A percentile compares a stretch with the other conserved stretches of the same genome.
phyloP scores from a whole-genome alignment of 192 early-diverging fungal genomes.

The Coemansia sp. region DNA sequence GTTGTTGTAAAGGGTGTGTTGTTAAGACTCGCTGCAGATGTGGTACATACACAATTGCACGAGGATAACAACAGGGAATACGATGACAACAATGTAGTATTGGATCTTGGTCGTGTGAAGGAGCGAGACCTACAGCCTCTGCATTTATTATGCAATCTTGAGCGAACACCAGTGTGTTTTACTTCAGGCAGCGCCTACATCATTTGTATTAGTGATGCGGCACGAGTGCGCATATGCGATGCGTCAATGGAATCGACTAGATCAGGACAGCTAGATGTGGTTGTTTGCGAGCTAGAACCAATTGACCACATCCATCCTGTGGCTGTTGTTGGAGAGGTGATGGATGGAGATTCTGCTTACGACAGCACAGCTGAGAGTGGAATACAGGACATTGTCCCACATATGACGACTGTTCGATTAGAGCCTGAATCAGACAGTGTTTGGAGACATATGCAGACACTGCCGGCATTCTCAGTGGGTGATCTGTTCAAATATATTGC shows the following conservation, averaged over 20 bases:
- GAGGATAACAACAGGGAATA: not conserved
- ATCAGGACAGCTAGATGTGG: not conserved
- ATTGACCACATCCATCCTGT: slow-evolving; percentile 30
- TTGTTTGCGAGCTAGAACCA: not conserved
- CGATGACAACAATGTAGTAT: not conserved
- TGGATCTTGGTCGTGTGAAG: slow-evolving; percentile 1
- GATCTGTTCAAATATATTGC: slow-evolving; percentile 2
- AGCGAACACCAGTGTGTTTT: slow-evolving; percentile 12
- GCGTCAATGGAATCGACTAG: not conserved
- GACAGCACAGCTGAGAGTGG: not conserved
- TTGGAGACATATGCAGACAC: not conserved
- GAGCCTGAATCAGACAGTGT: not conserved
- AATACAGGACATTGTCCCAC: not conserved
- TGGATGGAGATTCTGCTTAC: not conserved
- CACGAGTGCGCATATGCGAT: not conserved
- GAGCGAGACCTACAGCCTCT: slow-evolving; percentile 4
- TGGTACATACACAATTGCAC: not conserved
- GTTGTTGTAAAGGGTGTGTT: slow-evolving; percentile 11
- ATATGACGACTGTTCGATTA: slow-evolving; percentile 13
- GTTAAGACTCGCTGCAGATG: not conserved
- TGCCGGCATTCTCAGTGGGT: slow-evolving; percentile 1
- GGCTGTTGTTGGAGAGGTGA: not conserved
- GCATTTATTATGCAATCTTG: slow-evolving; percentile 10
- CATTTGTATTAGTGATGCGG: slow-evolving; percentile 13
- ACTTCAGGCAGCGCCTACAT: slow-evolving; percentile 22